Evolutionary conservation across 2,329 filamentous ascomycete species (phyloP).

Genomic region (Tolypocladium endophyticum): DNA sequence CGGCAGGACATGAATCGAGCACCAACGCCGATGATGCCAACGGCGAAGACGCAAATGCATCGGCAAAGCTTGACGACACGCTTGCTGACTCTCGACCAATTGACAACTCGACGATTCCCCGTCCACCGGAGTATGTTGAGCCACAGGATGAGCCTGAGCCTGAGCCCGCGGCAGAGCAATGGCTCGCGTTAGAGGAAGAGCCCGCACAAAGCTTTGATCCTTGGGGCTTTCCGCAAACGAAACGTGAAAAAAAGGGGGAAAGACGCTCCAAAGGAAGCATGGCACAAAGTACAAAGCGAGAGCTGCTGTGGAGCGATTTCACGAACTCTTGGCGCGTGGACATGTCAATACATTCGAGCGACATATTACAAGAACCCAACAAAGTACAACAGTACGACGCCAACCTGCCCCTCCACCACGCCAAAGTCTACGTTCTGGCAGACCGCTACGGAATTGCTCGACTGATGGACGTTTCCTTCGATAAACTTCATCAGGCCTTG

Average conservation of each 20-base stretch:
- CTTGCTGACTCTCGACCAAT: background rate
- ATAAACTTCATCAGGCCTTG: background rate
- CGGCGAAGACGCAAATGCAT: background rate
- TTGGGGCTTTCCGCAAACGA: no score
- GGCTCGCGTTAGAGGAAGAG: no score
- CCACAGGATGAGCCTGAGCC: background rate
- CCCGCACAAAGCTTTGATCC: no score
- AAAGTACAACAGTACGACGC: background rate
- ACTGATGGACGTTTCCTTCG: background rate
- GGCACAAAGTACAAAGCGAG: background rate
- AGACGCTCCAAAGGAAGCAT: background rate
- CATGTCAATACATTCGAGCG: background rate
- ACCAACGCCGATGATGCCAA: background rate
- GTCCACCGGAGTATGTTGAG: background rate
- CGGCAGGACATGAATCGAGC: background rate
- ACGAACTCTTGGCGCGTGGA: background rate
- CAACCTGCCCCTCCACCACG: background rate
- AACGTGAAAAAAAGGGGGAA: background rate
- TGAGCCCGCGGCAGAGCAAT: no score
- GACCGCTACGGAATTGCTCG: background rate
- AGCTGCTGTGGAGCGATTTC: background rate
- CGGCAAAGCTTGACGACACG: background rate
- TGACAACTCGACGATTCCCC: background rate
- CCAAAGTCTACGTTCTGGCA: background rate
- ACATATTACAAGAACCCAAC: background rate